phyloP scores from a whole-genome alignment of 768 basidiomycete genomes.

The Mycena albidolilacea region DNA sequence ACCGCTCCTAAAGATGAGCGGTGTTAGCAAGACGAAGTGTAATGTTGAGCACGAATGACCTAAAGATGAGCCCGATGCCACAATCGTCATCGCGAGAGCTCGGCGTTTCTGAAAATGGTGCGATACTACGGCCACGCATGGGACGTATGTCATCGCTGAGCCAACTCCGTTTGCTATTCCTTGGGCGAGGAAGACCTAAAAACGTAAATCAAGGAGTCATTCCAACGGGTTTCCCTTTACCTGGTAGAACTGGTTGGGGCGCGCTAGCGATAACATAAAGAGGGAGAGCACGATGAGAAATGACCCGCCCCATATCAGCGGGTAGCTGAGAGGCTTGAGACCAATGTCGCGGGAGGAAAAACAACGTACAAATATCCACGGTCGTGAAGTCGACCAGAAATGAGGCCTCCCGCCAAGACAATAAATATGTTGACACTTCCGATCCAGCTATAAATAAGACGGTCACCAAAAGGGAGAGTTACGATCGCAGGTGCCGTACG shows the following conservation, averaged over 20 bases:
- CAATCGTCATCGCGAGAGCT: slow-evolving; percentile 59
- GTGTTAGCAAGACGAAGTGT: slow-evolving; percentile 43
- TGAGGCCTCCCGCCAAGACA: slow-evolving; percentile 58
- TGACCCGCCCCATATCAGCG: slow-evolving; percentile 61
- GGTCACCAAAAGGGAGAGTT: not conserved
- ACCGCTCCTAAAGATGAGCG: slow-evolving; percentile 57
- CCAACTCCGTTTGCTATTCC: slow-evolving; percentile 67
- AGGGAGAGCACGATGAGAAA: slow-evolving; percentile 61
- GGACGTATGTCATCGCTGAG: slow-evolving; percentile 66
- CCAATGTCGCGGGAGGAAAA: not conserved
- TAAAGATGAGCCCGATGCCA: slow-evolving; percentile 35
- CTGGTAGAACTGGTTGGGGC: slow-evolving; percentile 53
- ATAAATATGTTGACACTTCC: slow-evolving; percentile 67
- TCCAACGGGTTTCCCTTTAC: slow-evolving; percentile 33
- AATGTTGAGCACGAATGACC: slow-evolving; percentile 4
- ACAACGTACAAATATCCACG: slow-evolving; percentile 64
- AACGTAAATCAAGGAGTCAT: not conserved
- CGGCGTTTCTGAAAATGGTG: slow-evolving; percentile 61
- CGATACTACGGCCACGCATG: slow-evolving; percentile 60
- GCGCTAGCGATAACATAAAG: slow-evolving; percentile 59
- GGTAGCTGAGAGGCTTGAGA: slow-evolving; percentile 49
- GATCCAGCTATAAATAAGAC: slow-evolving; percentile 50
- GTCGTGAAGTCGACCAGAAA: slow-evolving; percentile 66
- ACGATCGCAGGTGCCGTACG: slow-evolving; percentile 42
- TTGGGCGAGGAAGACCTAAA: slow-evolving; percentile 61